phyloP scores from a whole-genome alignment of 1,284 basidiomycete genomes.

The Ceratobasidium sp. region DNA sequence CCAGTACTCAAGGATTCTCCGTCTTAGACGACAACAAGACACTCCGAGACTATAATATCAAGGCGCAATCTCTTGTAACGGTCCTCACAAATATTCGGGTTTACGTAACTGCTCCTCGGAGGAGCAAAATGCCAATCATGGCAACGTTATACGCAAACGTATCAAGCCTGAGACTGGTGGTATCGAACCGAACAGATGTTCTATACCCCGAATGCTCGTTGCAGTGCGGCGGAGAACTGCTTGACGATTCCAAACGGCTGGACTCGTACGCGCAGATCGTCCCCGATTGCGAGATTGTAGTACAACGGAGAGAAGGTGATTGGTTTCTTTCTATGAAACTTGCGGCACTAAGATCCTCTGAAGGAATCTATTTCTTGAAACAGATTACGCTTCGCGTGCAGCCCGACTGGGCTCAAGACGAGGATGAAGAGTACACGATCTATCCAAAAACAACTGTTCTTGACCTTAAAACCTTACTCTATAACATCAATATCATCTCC shows the following conservation, averaged over 20 bases:
- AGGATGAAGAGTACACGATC: not conserved
- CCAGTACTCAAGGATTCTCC: not conserved
- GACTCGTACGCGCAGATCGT: not conserved
- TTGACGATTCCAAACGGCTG: not conserved
- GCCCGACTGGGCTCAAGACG: slow-evolving; percentile 8
- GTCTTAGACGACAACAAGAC: slow-evolving; percentile 15
- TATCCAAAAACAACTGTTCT: slow-evolving; percentile 19
- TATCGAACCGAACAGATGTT: not conserved
- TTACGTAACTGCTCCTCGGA: slow-evolving; percentile 3
- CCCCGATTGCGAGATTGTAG: too few species aligned
- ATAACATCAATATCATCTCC: slow-evolving; percentile 6
- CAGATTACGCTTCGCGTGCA: not conserved
- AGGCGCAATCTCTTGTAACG: slow-evolving; percentile 7
- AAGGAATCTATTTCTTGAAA: not conserved
- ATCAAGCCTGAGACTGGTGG: slow-evolving; percentile 24
- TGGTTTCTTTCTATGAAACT: not conserved
- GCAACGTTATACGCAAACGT: slow-evolving; percentile 26
- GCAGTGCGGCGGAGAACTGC: too few species aligned
- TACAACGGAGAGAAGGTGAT: too few species aligned
- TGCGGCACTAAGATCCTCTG: not conserved
- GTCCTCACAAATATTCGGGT: slow-evolving; percentile 18
- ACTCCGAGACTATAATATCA: slow-evolving; percentile 13
- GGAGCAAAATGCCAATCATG: slow-evolving; percentile 22
- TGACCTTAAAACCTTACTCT: slow-evolving; percentile 5
- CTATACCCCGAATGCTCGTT: too few species aligned